Evolutionary conservation across 2,329 filamentous ascomycete species (phyloP).

Genomic region (Mariannaea elegans): DNA sequence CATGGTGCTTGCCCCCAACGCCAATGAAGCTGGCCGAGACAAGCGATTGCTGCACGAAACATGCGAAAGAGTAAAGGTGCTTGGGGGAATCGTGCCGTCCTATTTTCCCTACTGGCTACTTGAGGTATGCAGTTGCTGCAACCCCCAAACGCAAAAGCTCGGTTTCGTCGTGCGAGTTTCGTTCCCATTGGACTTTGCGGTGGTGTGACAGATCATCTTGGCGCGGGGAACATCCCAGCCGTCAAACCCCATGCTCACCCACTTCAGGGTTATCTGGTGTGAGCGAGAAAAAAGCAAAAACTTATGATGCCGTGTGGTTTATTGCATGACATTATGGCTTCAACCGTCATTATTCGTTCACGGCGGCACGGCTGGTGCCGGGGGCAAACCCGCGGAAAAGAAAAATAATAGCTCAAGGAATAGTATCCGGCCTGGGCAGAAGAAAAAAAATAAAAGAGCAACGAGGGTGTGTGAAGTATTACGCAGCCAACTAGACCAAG

Average conservation of each 20-base stretch:
- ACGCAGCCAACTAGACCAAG: neutral
- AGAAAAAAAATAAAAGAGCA: no score
- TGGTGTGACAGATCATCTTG: conserved; percentile 15
- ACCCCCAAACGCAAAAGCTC: conserved; percentile 4
- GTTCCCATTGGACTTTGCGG: neutral
- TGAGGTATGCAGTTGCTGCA: conserved; percentile 1
- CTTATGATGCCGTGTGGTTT: conserved; percentile 3
- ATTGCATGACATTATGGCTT: neutral
- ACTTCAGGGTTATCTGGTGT: neutral
- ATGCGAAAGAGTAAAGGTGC: conserved; percentile 1
- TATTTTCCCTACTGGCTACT: conserved; percentile 1
- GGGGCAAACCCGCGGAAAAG: neutral
- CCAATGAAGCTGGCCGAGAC: neutral
- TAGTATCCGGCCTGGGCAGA: neutral
- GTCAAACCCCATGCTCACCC: neutral
- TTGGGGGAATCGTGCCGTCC: neutral
- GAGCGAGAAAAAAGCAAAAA: neutral
- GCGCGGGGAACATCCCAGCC: conserved; percentile 8
- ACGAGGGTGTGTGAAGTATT: no score
- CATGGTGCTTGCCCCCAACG: neutral
- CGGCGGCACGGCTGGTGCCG: neutral
- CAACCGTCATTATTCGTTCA: neutral
- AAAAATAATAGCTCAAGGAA: neutral
- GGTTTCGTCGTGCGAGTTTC: neutral
- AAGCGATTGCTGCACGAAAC: conserved; percentile 4